phyloP scores from a whole-genome alignment of 371 early-diverging fungal species.

The Syncephalastrum sp. region DNA sequence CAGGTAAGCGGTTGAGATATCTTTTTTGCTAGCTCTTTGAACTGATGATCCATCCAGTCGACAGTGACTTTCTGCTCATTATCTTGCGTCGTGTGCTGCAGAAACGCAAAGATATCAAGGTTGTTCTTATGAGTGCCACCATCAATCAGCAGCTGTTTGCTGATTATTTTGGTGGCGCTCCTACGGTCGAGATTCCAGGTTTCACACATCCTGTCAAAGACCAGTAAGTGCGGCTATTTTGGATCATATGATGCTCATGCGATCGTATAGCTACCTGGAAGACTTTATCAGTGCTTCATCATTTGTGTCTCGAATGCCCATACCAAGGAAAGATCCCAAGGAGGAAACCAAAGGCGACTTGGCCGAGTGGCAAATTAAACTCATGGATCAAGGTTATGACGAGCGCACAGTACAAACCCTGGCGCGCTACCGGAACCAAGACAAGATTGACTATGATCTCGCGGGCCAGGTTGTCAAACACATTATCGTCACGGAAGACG shows the following conservation, averaged over 20 bases:
- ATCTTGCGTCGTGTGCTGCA: slow-evolving; percentile 54
- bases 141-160: slow-evolving; percentile 65
- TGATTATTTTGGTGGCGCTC: slow-evolving; percentile 59
- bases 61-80: slow-evolving; percentile 65
- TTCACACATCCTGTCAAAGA: slow-evolving; percentile 81
- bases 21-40: neutral
- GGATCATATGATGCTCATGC: neutral
- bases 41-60: slow-evolving; percentile 25
- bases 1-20: slow-evolving; percentile 29
- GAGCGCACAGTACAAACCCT: slow-evolving; percentile 46
- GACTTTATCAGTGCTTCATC: slow-evolving; percentile 52
- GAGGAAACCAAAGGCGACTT: slow-evolving; percentile 21
- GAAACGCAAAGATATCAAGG: slow-evolving; percentile 48
- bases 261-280: slow-evolving; percentile 46
- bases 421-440: slow-evolving; percentile 46
- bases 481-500: slow-evolving; percentile 52
- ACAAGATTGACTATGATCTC: slow-evolving; percentile 67
- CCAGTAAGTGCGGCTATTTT: slow-evolving; percentile 24
- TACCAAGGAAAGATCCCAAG: slow-evolving; percentile 33
- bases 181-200: slow-evolving; percentile 74
- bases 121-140: slow-evolving; percentile 85
- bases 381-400: slow-evolving; percentile 43
- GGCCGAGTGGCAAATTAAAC: slow-evolving; percentile 45
- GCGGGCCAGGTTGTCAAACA: slow-evolving; percentile 59
- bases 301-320: slow-evolving; percentile 41